phyloP scores from a whole-genome alignment of 208 protist species.

The Acanthamoeba royreba region DNA sequence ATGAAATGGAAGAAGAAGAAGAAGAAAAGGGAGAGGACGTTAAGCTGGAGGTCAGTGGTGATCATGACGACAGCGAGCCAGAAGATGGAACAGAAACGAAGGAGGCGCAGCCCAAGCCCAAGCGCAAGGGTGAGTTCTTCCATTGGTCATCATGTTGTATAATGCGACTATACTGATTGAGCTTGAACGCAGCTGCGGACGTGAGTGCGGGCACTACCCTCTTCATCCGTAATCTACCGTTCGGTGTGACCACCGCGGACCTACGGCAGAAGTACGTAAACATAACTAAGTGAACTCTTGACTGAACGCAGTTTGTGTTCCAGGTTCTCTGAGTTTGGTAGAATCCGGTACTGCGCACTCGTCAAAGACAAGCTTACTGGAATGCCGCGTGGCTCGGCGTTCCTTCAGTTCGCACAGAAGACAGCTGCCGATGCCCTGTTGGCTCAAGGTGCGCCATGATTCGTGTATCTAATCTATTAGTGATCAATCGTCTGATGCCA shows the following conservation, averaged over 20 bases:
- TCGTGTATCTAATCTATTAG: neutral
- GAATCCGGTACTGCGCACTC: neutral
- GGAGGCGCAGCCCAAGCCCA: neutral
- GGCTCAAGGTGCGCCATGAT: neutral
- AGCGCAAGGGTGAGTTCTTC: neutral
- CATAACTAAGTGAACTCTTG: neutral
- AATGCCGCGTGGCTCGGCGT: neutral
- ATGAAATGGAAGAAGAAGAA: neutral
- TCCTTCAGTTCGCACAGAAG: neutral
- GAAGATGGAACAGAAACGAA: neutral
- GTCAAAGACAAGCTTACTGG: neutral
- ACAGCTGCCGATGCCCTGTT: neutral
- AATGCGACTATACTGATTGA: too few relatives aligned
- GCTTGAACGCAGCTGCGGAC: neutral
- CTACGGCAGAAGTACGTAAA: neutral
- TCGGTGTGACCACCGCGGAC: neutral
- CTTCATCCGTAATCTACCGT: constrained; percentile 10
- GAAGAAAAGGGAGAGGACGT: neutral
- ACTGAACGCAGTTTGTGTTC: neutral
- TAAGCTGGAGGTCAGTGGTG: neutral
- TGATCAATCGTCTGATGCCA: neutral
- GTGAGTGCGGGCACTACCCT: neutral
- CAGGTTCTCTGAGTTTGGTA: neutral
- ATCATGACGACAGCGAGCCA: neutral
- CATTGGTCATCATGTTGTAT: neutral